Evolutionary conservation across 2,329 filamentous ascomycete species (phyloP), one percentile per base, ranked within the genome.

Genomic region (Cyphellophora attinorum): DNA sequence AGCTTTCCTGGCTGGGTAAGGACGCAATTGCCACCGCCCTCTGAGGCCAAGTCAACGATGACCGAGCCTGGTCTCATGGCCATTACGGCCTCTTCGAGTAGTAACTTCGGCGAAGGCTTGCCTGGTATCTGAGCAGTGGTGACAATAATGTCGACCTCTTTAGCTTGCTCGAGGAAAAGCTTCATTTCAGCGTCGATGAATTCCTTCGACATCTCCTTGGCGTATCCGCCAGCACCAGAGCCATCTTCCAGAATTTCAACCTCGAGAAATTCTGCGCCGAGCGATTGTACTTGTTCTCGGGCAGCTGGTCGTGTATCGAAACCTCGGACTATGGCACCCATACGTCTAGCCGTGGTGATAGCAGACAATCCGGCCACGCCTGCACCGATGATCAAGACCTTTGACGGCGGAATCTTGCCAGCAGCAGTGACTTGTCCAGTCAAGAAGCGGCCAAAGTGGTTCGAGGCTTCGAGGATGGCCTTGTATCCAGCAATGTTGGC

Each of bases 401-500:
- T 94, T 55, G 83, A 85, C 3, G 85, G 85, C 1, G 86, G 85
- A 19, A 94, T 91, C 68, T 91, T 78, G 39, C 86, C 86, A 35
- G 86, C 86, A 33, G 86, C 86, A 4, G 86, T 94, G 11, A 88
- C 83, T 56, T 94, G 86, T 17, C 85, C 86, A 10, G 85, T 93
- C 47, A 93, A 61, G 53, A 93, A 93, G 29, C 85, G 76, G 34
- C 85, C 85, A 58, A 93, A 94, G 44, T 81, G 77, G 58, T 93
- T 93, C 11, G 84, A 88, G 1, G 85, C 86, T 57, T 93, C 85
- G 28, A 93, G 65, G 1, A 93, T 84, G 27, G 85, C 86, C 59
- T 93, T 93, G 62, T 94, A 94, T 0, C 86, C 86, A 14, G 85
- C 84, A 61, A 93, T 93, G 50, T 93, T 93, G 40, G 86, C 85